Base-by-base conservation (phyloP, 1,284 basidiomycete species). In the Cutaneotrichosporon sp. region DNA sequence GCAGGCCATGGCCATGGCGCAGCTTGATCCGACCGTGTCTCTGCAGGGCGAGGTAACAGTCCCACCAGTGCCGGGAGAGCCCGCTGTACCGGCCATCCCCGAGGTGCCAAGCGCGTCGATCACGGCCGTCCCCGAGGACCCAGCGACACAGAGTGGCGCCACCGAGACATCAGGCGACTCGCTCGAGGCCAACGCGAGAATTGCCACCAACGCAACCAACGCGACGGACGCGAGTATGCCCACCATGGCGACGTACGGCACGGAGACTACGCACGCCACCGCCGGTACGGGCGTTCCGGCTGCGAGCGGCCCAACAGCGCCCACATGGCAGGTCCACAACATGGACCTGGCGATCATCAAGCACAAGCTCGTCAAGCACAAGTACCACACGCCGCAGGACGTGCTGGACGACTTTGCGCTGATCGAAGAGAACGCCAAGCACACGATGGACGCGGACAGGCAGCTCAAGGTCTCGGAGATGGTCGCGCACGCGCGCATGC, bases 311-410 rank as follows among this genome's bases (percentile, higher is more conserved):
- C 42, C 44, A 8, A 22, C 39, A 3, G 13, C 39, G 4, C 34
- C 56, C 7, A 59, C 58, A 9, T 72, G 68, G 65, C 62, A 66
- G 38, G 65, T 70, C 9, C 87, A 83, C 69, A 83, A 92, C 64
- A 84, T 94, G 77, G 90, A 94, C 69, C 80, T 98, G 26, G 94
- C 97, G 68, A 84, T 81, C 61, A 92, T 99, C 82, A 87, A 93
- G 64, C 78, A 81, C 35, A 85, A 90, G 52, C 79, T 99, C 14
- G 90, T 90, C 77, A 86, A 84, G 69, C 85, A 85, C 54, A 84
- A 85, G 51, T 98, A 98, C 72, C 82, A 90, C 35, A 92, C 90
- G 0, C 87, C 89, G 0, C 81, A 84, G 46, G 84, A 89, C 52
- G 96, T 98, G 77, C 80, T 97, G 9, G 83, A 85, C 39, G 96